A percentile compares a stretch with the other conserved stretches of the same genome.
phyloP scores from a whole-genome alignment of 2,329 filamentous ascomycete species.

The Xylaria multiplex region DNA sequence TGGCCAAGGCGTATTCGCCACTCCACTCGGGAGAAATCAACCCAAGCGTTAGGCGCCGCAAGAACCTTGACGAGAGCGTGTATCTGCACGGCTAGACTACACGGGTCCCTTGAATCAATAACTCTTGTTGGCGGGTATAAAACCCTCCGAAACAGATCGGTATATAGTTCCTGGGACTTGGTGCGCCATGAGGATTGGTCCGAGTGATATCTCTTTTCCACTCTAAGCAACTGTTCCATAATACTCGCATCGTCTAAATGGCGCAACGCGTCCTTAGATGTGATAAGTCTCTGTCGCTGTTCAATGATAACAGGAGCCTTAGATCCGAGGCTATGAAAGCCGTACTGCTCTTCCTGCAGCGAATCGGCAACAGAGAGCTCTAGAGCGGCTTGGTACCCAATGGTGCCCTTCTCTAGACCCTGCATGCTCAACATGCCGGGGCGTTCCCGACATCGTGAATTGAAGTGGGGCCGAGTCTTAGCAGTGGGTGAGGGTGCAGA shows the following conservation, averaged over 20 bases:
- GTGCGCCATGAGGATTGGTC: constrained; percentile 61
- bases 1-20: constrained; percentile 79
- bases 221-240: constrained; percentile 67
- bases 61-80: constrained; percentile 73
- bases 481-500: constrained; percentile 55
- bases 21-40: constrained; percentile 78
- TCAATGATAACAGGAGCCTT: constrained; percentile 66
- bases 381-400: constrained; percentile 75
- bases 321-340: constrained; percentile 65
- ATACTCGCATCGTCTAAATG: constrained; percentile 66
- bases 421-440: constrained; percentile 79
- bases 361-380: constrained; percentile 73
- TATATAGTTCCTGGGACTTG: constrained; percentile 67
- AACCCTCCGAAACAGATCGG: constrained; percentile 69
- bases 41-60: constrained; percentile 73
- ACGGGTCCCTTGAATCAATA: constrained; percentile 67
- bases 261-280: constrained; percentile 61
- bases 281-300: constrained; percentile 66
- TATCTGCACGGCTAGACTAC: constrained; percentile 75
- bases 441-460: constrained; percentile 67
- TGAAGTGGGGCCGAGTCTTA: constrained; percentile 65
- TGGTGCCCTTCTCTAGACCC: constrained; percentile 75
- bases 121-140: constrained; percentile 66
- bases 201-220: constrained; percentile 65
- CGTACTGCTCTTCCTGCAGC: constrained; percentile 70